Evolutionary conservation across 768 basidiomycete genomes (phyloP), one percentile per base, ranked within the genome.

Genomic region (Plicaturopsis crispa): DNA sequence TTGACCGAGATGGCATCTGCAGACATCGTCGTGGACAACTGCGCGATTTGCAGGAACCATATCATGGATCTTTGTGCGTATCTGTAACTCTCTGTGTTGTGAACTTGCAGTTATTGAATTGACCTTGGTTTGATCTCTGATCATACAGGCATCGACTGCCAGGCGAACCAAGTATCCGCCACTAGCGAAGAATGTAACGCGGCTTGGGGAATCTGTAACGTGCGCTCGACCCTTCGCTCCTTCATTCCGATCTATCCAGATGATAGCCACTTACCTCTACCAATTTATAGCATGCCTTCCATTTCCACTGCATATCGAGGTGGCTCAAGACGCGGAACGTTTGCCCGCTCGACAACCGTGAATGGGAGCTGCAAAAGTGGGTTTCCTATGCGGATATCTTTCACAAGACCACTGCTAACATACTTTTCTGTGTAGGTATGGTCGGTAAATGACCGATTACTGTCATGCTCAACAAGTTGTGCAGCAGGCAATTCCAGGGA

Each of bases 11-110:
- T n/a, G 20, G 24, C 7, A 23, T 43, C 31, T 23, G 32, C 45
- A 94, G 93, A 98, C 59, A 97, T 98, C 54, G 92, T 96, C 43
- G 94, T 97, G 41, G 94, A 98, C 64, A 99, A 97, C 65, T 98
- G 96, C 53, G 96, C 96, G 36, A 99, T 99, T 67, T 99, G 96
- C 73, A 80, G 92, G 61, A 97, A 97, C 60, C 94, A 99, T 57
- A 98, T 99, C 67, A 99, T 99, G 96, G 96, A 99, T 62, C 83
- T 98, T 32, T 99, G 96, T 98, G 51, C 52, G 86, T 66, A 12
- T 28, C 35, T n/a, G n/a, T n/a, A n/a, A n/a, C n/a, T n/a, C n/a
- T 22, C 6, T 24, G 36, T 20, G 24, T 32, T 21, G 32, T 14
- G 24, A 17, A n/a, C n/a, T 34, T 17, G 20, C 34, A 17, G 30